Evolutionary conservation across 306 rosid species (phyloP), one percentile per base, ranked within the genome.

Genomic region (Delonix regia): DNA sequence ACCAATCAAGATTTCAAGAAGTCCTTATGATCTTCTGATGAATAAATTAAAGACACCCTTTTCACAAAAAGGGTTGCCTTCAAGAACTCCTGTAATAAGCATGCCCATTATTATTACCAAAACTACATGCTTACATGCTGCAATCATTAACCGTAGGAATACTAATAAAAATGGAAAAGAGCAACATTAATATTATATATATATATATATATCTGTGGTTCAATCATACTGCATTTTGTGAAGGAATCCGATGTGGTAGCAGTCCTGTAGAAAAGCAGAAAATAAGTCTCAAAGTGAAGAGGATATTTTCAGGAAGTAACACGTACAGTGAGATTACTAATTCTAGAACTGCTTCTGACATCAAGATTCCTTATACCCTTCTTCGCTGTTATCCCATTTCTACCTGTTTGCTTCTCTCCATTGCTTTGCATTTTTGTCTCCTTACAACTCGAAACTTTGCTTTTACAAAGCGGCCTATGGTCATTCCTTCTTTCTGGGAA

Each of bases 221-320:
- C 71, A 38, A 19, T 27, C 57, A 14, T 24, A 14, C 18, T 62
- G 41, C 52, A 36, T 74, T 74, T 57, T 72, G 51, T 74, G 70
- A 62, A 65, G 65, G 28, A 53, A 48, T 55, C 42, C 71, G 33
- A 18, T 36, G 33, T 11, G 16, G 52, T 44, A 22, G n/a, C 49
- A 66, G 70, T 44, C 48, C 48, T 3, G 24, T 30, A 42, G 21
- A 21, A 25, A 25, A 25, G 33, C 25, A 36, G 42, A 60, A 72
- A 45, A 62, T 34, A 39, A 45, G 57, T 45, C 70, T 15, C 15
- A 44, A 63, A 39, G 19, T 61, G 38, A 71, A 39, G 60, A 25
- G 47, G 38, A 65, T 14, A 64, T 73, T 48, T 83, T 88, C 85
- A 88, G 59, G 88, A 88, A 69, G 89, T 81, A 78, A 85, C 90